These are phyloP conservation scores for Mortierella sp. DNA, from an alignment of 371 early-diverging fungal genomes.

Conservation along the genomic window DNA sequence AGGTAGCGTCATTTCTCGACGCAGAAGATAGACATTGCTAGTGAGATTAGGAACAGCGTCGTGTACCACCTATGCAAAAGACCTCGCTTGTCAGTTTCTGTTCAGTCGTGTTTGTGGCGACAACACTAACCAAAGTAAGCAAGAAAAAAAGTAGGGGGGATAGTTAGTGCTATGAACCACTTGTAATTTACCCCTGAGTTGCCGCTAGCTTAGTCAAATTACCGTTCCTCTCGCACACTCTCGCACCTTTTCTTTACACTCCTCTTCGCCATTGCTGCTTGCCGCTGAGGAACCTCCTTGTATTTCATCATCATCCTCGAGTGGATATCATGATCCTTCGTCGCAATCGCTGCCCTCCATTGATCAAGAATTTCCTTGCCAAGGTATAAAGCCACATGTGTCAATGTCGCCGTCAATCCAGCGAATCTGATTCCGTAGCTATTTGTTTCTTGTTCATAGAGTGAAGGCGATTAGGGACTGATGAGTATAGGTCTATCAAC, in stretches of 20 bases:
- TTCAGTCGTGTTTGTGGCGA: conserved; percentile 56
- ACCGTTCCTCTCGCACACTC: not conserved
- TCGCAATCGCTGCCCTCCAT: conserved; percentile 35
- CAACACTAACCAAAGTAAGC: conserved; percentile 52
- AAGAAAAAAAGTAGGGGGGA: conserved; percentile 56
- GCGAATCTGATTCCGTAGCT: conserved; percentile 44
- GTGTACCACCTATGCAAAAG: conserved; percentile 75
- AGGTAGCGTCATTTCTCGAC: conserved; percentile 66
- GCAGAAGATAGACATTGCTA: conserved; percentile 65
- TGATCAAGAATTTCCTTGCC: conserved; percentile 60
- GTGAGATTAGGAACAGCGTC: conserved; percentile 64
- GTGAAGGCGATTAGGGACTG: not conserved
- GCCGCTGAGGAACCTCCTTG: conserved; percentile 77
- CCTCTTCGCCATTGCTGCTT: conserved; percentile 62
- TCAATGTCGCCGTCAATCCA: conserved; percentile 65
- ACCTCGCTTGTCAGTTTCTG: not conserved
- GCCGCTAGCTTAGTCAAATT: not conserved
- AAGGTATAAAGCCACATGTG: conserved; percentile 65
- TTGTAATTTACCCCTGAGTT: not conserved
- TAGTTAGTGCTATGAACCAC: not conserved
- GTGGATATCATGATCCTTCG: conserved; percentile 72
- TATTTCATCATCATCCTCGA: conserved; percentile 77
- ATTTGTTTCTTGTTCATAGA: not conserved
- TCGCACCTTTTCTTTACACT: not conserved
- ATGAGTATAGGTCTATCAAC: not conserved